Base-by-base conservation (phyloP, 371 early-diverging fungal genomes). In the Circinella minor region DNA sequence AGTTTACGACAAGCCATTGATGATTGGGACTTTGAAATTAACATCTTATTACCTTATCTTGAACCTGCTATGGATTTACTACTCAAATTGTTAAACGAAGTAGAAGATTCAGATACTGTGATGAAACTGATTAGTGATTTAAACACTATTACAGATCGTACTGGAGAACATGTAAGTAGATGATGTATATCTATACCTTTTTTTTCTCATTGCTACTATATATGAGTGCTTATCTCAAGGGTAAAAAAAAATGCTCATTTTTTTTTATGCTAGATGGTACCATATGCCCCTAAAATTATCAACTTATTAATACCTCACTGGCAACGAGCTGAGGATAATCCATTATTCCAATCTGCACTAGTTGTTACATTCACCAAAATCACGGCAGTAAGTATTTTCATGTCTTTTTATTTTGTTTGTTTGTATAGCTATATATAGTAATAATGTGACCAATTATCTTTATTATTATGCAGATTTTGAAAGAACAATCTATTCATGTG, bases 21-120 rank as follows among this genome's bases (percentile, higher is more conserved):
- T 67, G 96, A 96, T 69, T 94, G 93, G 94, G 94, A 94, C 67
- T 96, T 96, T 79, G 94, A 93, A 48, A 81, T 90, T 4, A 76
- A 78, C 0, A 80, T 84, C 34, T 93, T 96, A 61, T 66, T 84
- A 34, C 93, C 94, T 4, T 95, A 87, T 75, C 71, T 94, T 47
- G 91, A 89, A 36, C 75, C 77, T 6, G 80, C 89, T 36, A 83
- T 96, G 65, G 78, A 85, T 38, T 66, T 82, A 15, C 67, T 94
- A 14, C 77, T 89, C 6, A 71, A 66, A 1, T 62, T 95, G 48
- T 72, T 96, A 49, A 78, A 81, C 13, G 85, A 90, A n/a, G 89
- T 90, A 0, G 90, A 89, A 51, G 93, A 93, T 64, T 84, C 91
- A 4, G 96, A 96, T 36, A 91, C 89, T 38, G 84, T 90, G 38